Evolutionary conservation across 2,329 filamentous ascomycete genomes (phyloP).

Genomic region (Penicillium concentricum): DNA sequence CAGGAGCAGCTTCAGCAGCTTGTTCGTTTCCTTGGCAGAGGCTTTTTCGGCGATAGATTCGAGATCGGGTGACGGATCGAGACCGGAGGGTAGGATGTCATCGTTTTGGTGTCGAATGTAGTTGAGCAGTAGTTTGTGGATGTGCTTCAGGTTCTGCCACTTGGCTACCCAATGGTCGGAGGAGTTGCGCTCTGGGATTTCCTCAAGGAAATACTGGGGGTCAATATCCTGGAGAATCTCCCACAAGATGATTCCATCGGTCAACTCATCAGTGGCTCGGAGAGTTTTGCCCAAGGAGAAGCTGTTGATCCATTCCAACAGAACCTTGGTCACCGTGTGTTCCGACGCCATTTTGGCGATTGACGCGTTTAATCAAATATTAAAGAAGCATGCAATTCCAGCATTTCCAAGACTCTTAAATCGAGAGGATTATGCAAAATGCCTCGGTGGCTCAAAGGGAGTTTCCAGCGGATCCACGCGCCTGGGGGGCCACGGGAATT

Average conservation of each 20-base stretch:
- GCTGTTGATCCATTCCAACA: slow-evolving; percentile 51
- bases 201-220: slow-evolving; percentile 48
- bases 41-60: slow-evolving; percentile 48
- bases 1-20: slow-evolving; percentile 64
- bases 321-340: slow-evolving; percentile 45
- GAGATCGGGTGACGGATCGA: slow-evolving; percentile 46
- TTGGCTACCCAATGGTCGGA: slow-evolving; percentile 49
- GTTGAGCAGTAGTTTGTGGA: slow-evolving; percentile 46
- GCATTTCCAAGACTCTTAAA: slow-evolving; percentile 16
- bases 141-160: slow-evolving; percentile 51
- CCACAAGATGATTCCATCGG: slow-evolving; percentile 48
- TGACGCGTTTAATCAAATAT: slow-evolving; percentile 10
- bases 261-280: slow-evolving; percentile 42
- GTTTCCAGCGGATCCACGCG: slow-evolving; percentile 26
- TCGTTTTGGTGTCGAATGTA: slow-evolving; percentile 49
- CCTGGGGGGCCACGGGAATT: slow-evolving; percentile 14
- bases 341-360: slow-evolving; percentile 44
- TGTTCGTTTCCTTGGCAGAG: slow-evolving; percentile 44
- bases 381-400: slow-evolving; percentile 3
- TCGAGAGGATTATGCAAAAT: background rate
- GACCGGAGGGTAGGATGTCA: slow-evolving; percentile 42
- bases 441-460: slow-evolving; percentile 2
- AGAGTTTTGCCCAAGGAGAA: slow-evolving; percentile 45
- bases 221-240: slow-evolving; percentile 51
- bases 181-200: slow-evolving; percentile 45